Evolutionary conservation across 108 stramenopile genomes (phyloP).

Genomic region (Skeletonema potamos): DNA sequence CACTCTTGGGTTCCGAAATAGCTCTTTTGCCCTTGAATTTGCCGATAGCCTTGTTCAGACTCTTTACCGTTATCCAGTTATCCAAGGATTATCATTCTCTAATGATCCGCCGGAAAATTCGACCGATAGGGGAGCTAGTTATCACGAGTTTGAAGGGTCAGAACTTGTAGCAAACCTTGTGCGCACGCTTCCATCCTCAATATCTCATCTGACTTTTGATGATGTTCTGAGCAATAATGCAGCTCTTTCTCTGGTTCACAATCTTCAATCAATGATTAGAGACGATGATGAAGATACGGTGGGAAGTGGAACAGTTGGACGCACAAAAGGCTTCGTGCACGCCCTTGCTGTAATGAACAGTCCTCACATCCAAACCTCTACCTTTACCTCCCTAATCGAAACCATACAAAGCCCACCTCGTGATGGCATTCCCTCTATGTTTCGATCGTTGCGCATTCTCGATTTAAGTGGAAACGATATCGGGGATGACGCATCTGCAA

Average conservation of each 20-base stretch:
- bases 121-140: conserved; percentile 7
- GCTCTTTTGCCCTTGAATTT: conserved; percentile 71
- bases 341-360: conserved; percentile 55
- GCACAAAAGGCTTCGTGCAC: conserved; percentile 52
- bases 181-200: conserved; percentile 65
- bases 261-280: conserved; percentile 55
- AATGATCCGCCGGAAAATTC: conserved; percentile 1
- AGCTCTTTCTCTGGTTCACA: conserved; percentile 43
- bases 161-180: conserved; percentile 59
- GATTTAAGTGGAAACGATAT: conserved; percentile 63
- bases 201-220: conserved; percentile 61
- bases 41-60: conserved; percentile 66
- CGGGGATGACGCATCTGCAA: conserved; percentile 53
- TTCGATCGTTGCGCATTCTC: conserved; percentile 47
- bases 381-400: conserved; percentile 49
- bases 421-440: conserved; percentile 3
- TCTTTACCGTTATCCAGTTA: conserved; percentile 62
- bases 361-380: conserved; percentile 27
- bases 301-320: conserved; percentile 9
- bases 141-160: conserved; percentile 49
- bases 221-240: conserved; percentile 49
- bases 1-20: conserved; percentile 70
- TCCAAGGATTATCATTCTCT: conserved; percentile 62
- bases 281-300: conserved; percentile 28
- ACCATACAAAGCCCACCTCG: conserved; percentile 33